Base-by-base conservation (phyloP, 768 basidiomycete species). In the Suillus decipiens region DNA sequence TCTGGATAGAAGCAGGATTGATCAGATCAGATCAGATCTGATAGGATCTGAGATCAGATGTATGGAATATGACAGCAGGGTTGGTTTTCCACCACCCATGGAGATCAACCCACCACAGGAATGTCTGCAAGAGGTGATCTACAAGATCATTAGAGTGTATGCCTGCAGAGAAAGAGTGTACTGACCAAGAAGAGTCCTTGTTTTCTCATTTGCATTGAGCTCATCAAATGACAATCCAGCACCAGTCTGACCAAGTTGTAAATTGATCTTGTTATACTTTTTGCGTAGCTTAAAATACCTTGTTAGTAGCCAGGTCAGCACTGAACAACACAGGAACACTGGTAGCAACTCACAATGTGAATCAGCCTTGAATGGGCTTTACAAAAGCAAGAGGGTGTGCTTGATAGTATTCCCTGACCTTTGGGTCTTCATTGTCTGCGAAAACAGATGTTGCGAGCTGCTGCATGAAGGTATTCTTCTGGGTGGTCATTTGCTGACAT, bases 21-120 rank as follows among this genome's bases (percentile, higher is more conserved):
- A 28, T 28, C 28, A 28, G 28, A 28, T 28, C 28, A 28, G 28
- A 28, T 28, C 28, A 28, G 28, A 28, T 28, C 28, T 28, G 28
- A 28, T 28, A 1, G 3, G 28, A 28, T 28, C 28, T 28, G 28
- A 28, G 28, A 28, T 28, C 28, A 28, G 28, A 28, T 28, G 28
- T 28, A 28, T 28, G 28, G 28, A 2, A 28, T 28, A 28, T 28
- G 28, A 28, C 28, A 28, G 37, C 17, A 0, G 5, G 34, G 5
- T 57, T 39, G 22, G 22, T 57, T 31, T 36, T 57, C 37, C 36
- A 57, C 37, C 56, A 57, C 15, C 56, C 56, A 11, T 57, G 33
- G 55, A 57, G 55, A 28, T 57, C 33, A 2, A 28, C 36, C 55
- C 33, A 57, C 55, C 19, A 57, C 12, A 10, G 19, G 17, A 57